Base-by-base conservation (phyloP, 129 eudicot species). In the Lonicera japonica region DNA sequence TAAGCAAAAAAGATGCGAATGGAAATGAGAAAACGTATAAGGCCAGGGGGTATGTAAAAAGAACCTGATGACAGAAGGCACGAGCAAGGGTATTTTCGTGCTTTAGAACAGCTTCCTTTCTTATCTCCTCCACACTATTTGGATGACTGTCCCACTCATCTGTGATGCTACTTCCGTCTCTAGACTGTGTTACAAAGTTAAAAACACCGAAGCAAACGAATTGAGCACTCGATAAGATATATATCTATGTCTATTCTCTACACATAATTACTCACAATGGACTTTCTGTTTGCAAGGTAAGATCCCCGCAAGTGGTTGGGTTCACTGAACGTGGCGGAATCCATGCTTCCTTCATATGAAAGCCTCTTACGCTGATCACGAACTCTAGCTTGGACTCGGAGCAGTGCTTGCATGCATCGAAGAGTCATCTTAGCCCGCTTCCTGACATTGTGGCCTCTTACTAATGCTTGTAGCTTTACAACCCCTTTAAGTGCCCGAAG, bases 391-490 rank as follows among this genome's bases (percentile, higher is more conserved):
- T 83, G 87, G 56, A 82, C 82, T 60, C 86, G 79, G 20, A 80
- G 25, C 7, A 84, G 77, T 39, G 90, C 79, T 70, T 84, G 75
- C 54, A 84, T 77, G 74, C 90, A 80, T 41, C 63, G 72, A 21
- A 87, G 85, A 21, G 90, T 86, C 78, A 67, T 75, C 29, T 77
- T 74, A 13, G 87, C 80, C 13, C 83, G 73, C 58, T 70, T 83
- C 41, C 95, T 64, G 8, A 83, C 90, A 66, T 77, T 83, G 63
- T 83, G 80, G 4, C 95, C 95, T 71, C 95, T 80, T 47, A 82
- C 75, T 39, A 86, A 62, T 16, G 89, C 95, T 68, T 87, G 90
- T 62, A 82, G 75, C 70, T 74, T 73, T 60, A 86, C 89, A 2
- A 86, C 70, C 14, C 89, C 95, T 75, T 82, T 79, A 47, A 86